Evolutionary conservation across 371 early-diverging fungal genomes (phyloP).

Genomic region (Zopfochytrium polystomum): DNA sequence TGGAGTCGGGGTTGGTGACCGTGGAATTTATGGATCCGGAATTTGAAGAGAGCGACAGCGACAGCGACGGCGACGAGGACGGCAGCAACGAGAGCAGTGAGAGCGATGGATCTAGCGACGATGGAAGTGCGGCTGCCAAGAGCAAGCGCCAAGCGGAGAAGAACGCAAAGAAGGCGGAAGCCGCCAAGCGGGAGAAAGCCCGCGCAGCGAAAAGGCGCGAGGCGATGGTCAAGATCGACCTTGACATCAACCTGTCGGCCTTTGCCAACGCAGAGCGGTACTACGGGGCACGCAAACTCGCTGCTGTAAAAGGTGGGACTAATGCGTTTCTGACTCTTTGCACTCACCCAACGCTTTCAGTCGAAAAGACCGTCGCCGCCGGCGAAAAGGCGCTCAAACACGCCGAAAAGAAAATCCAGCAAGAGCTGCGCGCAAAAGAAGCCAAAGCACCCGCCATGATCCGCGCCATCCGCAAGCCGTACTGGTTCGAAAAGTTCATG

Average conservation of each 20-base stretch:
- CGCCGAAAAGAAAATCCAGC: constrained; percentile 83
- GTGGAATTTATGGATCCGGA: constrained; percentile 42
- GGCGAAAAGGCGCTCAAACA: constrained; percentile 81
- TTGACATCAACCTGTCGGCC: constrained; percentile 80
- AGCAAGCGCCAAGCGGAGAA: constrained; percentile 6
- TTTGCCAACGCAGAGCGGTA: constrained; percentile 90
- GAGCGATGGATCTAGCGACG: constrained; percentile 5
- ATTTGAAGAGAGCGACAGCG: constrained; percentile 71
- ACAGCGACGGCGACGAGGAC: constrained; percentile 57
- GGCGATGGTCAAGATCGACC: constrained; percentile 59
- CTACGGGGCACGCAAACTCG: constrained; percentile 79
- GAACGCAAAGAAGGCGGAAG: constrained; percentile 11
- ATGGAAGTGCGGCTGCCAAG: not conserved
- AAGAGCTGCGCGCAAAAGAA: constrained; percentile 70
- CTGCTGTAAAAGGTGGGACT: constrained; percentile 70
- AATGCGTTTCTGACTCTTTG: not conserved
- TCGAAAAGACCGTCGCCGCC: constrained; percentile 80
- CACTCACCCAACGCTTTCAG: not conserved
- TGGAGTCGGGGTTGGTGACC: constrained; percentile 74
- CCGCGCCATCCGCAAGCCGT: constrained; percentile 83
- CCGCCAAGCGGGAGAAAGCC: constrained; percentile 14
- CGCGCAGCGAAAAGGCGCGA: constrained; percentile 9
- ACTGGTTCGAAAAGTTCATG: constrained; percentile 99
- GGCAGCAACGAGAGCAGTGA: constrained; percentile 30
- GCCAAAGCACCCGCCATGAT: constrained; percentile 66